phyloP scores from a whole-genome alignment of 148 eudicot species.

The Cornus kousa region DNA sequence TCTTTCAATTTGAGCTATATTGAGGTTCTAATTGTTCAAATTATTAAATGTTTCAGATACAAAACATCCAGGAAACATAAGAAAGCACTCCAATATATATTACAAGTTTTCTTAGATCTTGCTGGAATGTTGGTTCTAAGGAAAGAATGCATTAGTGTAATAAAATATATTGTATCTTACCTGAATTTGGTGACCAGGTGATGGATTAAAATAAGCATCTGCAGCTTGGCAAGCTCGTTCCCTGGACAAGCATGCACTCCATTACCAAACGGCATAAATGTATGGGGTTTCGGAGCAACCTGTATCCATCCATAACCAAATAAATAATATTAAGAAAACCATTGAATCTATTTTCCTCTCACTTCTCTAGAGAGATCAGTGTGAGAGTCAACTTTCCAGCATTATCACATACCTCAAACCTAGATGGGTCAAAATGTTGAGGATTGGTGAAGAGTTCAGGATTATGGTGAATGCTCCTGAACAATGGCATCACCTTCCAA shows the following conservation, averaged over 20 bases:
- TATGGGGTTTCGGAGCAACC: slow-evolving; percentile 71
- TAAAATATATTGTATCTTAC: slow-evolving; percentile 30
- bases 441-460: slow-evolving; percentile 68
- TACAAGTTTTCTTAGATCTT: neutral
- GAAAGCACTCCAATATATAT: neutral
- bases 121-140: neutral
- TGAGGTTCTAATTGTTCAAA: neutral
- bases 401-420: slow-evolving; percentile 69
- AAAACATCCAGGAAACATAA: neutral
- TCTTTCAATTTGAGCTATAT: too few species aligned
- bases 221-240: slow-evolving; percentile 81
- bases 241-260: slow-evolving; percentile 95
- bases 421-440: slow-evolving; percentile 56
- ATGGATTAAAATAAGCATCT: slow-evolving; percentile 71
- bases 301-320: slow-evolving; percentile 20
- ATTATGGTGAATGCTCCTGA: slow-evolving; percentile 89
- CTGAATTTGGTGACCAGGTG: slow-evolving; percentile 78
- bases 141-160: neutral
- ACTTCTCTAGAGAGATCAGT: slow-evolving; percentile 4
- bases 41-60: neutral
- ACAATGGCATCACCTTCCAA: slow-evolving; percentile 94
- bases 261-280: slow-evolving; percentile 88
- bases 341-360: neutral
- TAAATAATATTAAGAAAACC: neutral
- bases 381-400: neutral